Conservation (phyloP, 2,329 filamentous ascomycete genomes). For the Aspergillus novoparasiticus region DNA sequence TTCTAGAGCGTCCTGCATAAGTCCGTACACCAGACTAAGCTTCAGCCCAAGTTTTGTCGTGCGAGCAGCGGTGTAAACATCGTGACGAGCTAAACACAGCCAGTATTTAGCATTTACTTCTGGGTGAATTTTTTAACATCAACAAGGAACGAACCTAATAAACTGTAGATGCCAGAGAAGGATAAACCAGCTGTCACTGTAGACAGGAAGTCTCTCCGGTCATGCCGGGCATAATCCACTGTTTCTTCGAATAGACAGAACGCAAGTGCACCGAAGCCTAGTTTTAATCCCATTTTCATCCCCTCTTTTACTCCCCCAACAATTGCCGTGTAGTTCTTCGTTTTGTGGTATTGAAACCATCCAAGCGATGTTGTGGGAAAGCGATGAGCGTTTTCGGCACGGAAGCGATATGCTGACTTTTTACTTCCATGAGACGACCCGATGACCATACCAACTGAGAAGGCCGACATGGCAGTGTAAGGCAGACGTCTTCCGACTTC, state of each 20-base stretch:
- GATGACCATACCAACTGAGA: conserved; percentile 68
- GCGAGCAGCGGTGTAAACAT: conserved; percentile 72
- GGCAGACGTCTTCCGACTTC: conserved; percentile 67
- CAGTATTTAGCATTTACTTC: background rate
- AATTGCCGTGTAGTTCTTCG: conserved; percentile 88
- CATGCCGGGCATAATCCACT: conserved; percentile 67
- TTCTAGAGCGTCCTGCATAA: conserved; percentile 75
- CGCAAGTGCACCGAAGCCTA: conserved; percentile 71
- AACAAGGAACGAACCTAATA: conserved; percentile 67
- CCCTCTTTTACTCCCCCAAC: conserved; percentile 79
- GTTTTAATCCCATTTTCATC: conserved; percentile 68
- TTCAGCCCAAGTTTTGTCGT: conserved; percentile 79
- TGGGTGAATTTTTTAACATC: background rate
- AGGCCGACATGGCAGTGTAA: conserved; percentile 64
- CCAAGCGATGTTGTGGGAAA: conserved; percentile 79
- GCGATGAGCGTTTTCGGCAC: conserved; percentile 94
- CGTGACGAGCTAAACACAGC: conserved; percentile 68
- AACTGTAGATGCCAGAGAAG: conserved; percentile 82
- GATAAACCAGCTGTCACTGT: conserved; percentile 81
- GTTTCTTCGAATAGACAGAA: conserved; percentile 85
- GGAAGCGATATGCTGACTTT: conserved; percentile 77
- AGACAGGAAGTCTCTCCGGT: conserved; percentile 72
- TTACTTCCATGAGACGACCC: conserved; percentile 73
- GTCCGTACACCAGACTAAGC: conserved; percentile 77
- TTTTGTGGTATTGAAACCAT: conserved; percentile 99